Conservation (phyloP, 345 rosid species). For the Noccaea bulbosa region DNA sequence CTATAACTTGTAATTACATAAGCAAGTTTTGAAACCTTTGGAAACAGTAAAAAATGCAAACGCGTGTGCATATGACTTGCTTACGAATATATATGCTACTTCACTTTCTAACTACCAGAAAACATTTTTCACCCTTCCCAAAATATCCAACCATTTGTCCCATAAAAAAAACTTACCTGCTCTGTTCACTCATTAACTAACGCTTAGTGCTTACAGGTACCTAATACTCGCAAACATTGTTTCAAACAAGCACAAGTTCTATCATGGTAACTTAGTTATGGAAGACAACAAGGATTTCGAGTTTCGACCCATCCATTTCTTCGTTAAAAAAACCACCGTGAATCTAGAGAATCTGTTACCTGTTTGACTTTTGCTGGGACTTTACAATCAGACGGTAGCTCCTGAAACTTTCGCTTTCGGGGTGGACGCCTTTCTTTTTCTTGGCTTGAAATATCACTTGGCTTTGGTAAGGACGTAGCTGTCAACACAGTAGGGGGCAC, state of each 20-base stretch:
- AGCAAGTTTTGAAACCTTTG: neutral
- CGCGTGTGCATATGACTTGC: neutral
- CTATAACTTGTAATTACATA: neutral
- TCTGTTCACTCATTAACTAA: slow-evolving; percentile 7
- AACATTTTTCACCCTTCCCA: neutral
- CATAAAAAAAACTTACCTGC: slow-evolving; percentile 10
- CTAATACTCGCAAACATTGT: neutral
- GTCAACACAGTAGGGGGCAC: slow-evolving; percentile 48
- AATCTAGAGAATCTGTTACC: slow-evolving; percentile 51
- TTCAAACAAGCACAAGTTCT: slow-evolving; percentile 23
- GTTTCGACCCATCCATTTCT: slow-evolving; percentile 23
- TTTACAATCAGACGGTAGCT: slow-evolving; percentile 60
- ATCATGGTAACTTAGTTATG: slow-evolving; percentile 1
- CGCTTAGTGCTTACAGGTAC: slow-evolving; percentile 17
- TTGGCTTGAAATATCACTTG: slow-evolving; percentile 41
- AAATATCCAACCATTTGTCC: neutral
- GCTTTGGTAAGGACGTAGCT: slow-evolving; percentile 40
- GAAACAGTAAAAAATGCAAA: slow-evolving; percentile 2
- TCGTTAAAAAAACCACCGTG: slow-evolving; percentile 7
- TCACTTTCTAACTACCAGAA: slow-evolving; percentile 7
- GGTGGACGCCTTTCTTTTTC: slow-evolving; percentile 63
- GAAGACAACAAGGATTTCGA: slow-evolving; percentile 10
- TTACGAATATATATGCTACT: slow-evolving; percentile 4
- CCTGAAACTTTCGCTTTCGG: slow-evolving; percentile 87
- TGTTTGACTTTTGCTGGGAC: slow-evolving; percentile 54